phyloP scores from a whole-genome alignment of 306 rosid species.

The Gastrolobium bilobum region DNA sequence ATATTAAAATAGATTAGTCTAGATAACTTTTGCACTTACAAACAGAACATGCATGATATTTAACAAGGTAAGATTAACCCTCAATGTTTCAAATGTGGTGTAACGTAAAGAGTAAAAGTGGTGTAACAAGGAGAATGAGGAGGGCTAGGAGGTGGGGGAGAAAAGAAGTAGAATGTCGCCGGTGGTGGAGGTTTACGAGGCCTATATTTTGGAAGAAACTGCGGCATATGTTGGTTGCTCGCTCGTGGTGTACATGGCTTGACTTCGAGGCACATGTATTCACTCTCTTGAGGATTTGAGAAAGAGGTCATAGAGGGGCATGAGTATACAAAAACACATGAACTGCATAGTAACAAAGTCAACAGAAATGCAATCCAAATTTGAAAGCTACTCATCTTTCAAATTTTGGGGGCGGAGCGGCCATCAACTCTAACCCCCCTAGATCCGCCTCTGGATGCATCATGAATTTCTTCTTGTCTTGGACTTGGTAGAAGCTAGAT shows the following conservation, averaged over 20 bases:
- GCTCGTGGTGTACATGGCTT: slow-evolving; percentile 21
- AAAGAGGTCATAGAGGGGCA: slow-evolving; percentile 19
- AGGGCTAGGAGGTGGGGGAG: slow-evolving; percentile 58
- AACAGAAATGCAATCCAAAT: slow-evolving; percentile 43
- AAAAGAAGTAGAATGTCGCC: neutral
- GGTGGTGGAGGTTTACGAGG: slow-evolving; percentile 36
- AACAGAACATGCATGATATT: slow-evolving; percentile 37
- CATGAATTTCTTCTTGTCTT: no score
- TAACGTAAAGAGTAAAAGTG: no score
- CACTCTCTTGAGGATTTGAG: slow-evolving; percentile 8
- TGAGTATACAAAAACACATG: slow-evolving; percentile 44
- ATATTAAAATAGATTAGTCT: slow-evolving; percentile 6
- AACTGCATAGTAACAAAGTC: slow-evolving; percentile 35
- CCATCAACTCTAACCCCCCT: no score
- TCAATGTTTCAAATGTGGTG: no score
- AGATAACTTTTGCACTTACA: neutral
- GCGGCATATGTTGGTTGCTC: slow-evolving; percentile 33
- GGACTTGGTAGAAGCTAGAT: no score
- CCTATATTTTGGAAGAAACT: slow-evolving; percentile 38
- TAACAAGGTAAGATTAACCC: slow-evolving; percentile 27
- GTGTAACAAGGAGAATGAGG: no score
- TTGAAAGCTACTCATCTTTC: slow-evolving; percentile 36
- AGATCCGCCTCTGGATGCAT: no score
- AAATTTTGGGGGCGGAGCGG: no score
- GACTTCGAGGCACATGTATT: neutral